Conservation (phyloP, 2,329 filamentous ascomycete species). For the Aureobasidium sp. region DNA sequence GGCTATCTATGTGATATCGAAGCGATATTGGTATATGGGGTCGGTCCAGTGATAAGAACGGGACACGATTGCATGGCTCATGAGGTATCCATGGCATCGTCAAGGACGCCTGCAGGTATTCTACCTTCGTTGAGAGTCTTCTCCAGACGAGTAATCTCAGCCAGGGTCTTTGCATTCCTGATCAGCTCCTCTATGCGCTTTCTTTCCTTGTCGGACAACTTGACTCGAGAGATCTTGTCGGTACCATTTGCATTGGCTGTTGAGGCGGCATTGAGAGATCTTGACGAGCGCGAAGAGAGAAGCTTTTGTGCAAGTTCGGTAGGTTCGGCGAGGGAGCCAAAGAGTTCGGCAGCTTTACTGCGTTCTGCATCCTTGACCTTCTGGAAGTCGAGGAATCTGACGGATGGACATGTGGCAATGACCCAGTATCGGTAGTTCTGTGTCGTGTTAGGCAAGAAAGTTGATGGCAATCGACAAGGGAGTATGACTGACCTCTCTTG, state of each 20-base stretch:
- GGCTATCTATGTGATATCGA: not conserved
- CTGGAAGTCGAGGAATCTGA: conserved; percentile 86
- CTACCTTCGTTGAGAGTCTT: conserved; percentile 86
- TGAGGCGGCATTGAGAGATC: conserved; percentile 47
- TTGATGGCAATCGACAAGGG: not conserved
- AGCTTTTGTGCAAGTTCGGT: conserved; percentile 77
- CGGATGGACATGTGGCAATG: conserved; percentile 74
- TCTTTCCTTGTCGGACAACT: conserved; percentile 79
- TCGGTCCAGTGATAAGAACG: not conserved
- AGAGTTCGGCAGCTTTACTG: conserved; percentile 67
- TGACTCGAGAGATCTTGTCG: conserved; percentile 30
- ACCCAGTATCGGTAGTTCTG: conserved; percentile 91
- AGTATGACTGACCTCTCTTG: conserved; percentile 70
- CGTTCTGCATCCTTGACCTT: conserved; percentile 88
- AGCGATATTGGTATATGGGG: not conserved
- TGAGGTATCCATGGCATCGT: conserved; percentile 29
- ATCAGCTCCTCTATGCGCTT: conserved; percentile 81
- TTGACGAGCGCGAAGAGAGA: conserved; percentile 73
- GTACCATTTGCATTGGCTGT: conserved; percentile 38
- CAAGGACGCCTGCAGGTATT: conserved; percentile 50
- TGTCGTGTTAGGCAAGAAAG: not conserved
- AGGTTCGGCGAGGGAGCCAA: conserved; percentile 65
- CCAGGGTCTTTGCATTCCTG: conserved; percentile 76
- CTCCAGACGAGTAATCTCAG: conserved; percentile 84
- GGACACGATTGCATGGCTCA: conserved; percentile 19